Percentiles rank a stretch among this genome's conserved stretches.
These are phyloP conservation scores for Takakia lepidozioides DNA, from an alignment of 225 moss, liverwort and hornwort genomes.

Conservation along the genomic window DNA sequence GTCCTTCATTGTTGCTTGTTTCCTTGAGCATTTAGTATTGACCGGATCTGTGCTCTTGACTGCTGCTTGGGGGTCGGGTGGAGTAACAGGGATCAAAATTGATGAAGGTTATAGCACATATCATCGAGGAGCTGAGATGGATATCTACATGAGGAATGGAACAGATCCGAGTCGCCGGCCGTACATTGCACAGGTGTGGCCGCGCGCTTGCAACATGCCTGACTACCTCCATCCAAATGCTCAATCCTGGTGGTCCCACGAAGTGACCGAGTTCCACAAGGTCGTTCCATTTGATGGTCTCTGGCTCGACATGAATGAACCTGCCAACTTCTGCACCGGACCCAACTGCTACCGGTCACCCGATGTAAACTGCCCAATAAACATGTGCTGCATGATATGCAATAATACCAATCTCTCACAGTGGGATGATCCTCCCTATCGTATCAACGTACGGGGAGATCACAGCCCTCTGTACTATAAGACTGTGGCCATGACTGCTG, in stretches of 20 bases:
- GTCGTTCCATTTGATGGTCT: constrained; percentile 67
- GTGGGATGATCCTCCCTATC: constrained; percentile 75
- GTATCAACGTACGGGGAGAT: constrained; percentile 39
- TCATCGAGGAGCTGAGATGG: constrained; percentile 43
- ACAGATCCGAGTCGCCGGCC: too few relatives aligned
- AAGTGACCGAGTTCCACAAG: constrained; percentile 54
- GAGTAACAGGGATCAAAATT: constrained; percentile 46
- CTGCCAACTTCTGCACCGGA: constrained; percentile 73
- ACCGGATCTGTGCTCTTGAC: too few relatives aligned
- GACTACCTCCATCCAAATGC: constrained; percentile 68
- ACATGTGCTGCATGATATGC: constrained; percentile 56
- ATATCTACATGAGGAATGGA: constrained; percentile 57
- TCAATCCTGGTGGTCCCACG: constrained; percentile 56
- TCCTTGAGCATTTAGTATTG: too few relatives aligned
- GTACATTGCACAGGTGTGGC: constrained; percentile 80
- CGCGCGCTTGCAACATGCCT: constrained; percentile 58
- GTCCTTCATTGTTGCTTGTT: too few relatives aligned
- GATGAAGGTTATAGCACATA: constrained; percentile 49
- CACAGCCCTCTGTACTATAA: constrained; percentile 27
- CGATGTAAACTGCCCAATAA: constrained; percentile 32
- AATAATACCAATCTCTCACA: constrained; percentile 28
- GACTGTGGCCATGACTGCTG: constrained; percentile 59
- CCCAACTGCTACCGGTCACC: constrained; percentile 34
- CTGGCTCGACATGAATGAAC: constrained; percentile 92
- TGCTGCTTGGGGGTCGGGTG: too few relatives aligned